These are phyloP conservation scores for Leavenworthia alabamica DNA, from an alignment of 345 rosid species.

Conservation along the genomic window DNA sequence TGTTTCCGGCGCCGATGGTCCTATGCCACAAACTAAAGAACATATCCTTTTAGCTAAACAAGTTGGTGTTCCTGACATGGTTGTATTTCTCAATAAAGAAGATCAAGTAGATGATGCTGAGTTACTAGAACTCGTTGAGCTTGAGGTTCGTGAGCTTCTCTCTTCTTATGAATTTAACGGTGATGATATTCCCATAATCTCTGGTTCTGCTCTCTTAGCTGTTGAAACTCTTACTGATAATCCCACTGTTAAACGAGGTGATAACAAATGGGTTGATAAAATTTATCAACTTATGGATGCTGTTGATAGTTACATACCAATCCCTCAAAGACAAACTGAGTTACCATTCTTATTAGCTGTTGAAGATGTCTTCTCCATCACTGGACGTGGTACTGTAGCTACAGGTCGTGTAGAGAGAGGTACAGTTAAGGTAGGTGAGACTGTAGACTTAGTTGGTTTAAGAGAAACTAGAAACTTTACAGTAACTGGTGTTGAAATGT, in stretches of 20 bases:
- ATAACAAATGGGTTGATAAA: slow-evolving; percentile 83
- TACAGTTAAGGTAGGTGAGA: slow-evolving; percentile 63
- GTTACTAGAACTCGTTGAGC: slow-evolving; percentile 78
- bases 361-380: slow-evolving; percentile 88
- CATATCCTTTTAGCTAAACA: slow-evolving; percentile 82
- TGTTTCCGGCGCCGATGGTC: slow-evolving; percentile 80
- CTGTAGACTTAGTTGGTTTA: slow-evolving; percentile 76
- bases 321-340: slow-evolving; percentile 76
- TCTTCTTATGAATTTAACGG: slow-evolving; percentile 78
- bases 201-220: slow-evolving; percentile 83
- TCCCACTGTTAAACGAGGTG: slow-evolving; percentile 62
- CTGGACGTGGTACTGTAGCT: slow-evolving; percentile 89
- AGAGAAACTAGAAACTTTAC: slow-evolving; percentile 64
- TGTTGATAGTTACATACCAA: slow-evolving; percentile 77
- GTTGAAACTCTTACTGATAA: slow-evolving; percentile 69
- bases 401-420: slow-evolving; percentile 94
- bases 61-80: slow-evolving; percentile 89
- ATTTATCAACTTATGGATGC: slow-evolving; percentile 87
- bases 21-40: slow-evolving; percentile 93
- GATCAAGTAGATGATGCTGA: slow-evolving; percentile 93
- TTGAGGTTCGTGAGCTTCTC: slow-evolving; percentile 91
- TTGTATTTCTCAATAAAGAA: slow-evolving; percentile 79
- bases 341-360: slow-evolving; percentile 80
- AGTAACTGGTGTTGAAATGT: slow-evolving; percentile 86
- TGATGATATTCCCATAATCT: slow-evolving; percentile 73